phyloP scores from a whole-genome alignment of 805 yeast species.

The Saturnispora kantuleensis region DNA sequence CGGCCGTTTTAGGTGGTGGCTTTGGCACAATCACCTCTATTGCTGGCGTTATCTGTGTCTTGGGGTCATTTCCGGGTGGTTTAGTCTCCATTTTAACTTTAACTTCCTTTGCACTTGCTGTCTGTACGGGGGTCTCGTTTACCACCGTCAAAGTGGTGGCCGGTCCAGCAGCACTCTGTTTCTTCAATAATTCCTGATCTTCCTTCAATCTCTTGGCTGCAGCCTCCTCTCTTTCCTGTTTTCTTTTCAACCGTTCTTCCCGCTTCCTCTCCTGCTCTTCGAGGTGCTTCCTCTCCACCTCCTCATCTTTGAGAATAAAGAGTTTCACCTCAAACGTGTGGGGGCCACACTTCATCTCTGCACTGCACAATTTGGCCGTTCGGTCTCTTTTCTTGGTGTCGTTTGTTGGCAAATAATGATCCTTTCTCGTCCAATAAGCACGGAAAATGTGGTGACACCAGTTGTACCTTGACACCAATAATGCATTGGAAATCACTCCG shows the following conservation, averaged over 20 bases:
- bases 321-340: conserved; percentile 69
- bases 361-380: conserved; percentile 82
- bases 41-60: conserved; percentile 5
- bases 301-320: conserved; percentile 79
- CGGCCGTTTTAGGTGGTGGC: neutral
- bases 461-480: conserved; percentile 61
- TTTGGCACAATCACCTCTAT: conserved; percentile 2
- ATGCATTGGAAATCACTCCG: conserved; percentile 60
- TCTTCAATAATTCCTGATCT: conserved; percentile 2
- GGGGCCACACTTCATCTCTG: conserved; percentile 66
- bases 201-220: conserved; percentile 11
- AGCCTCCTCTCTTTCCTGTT: conserved; percentile 22
- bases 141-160: no score
- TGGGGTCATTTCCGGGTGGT: neutral
- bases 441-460: conserved; percentile 65
- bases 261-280: conserved; percentile 24
- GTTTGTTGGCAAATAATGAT: conserved; percentile 37
- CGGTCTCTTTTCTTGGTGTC: conserved; percentile 50
- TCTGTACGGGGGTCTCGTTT: neutral
- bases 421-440: conserved; percentile 55
- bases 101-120: neutral
- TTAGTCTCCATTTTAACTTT: neutral
- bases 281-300: conserved; percentile 37
- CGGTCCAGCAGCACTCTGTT: neutral
- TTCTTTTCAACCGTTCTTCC: conserved; percentile 25